Evolutionary conservation across 2,329 filamentous ascomycete genomes (phyloP).

Genomic region (Coniochaeta prunicola): DNA sequence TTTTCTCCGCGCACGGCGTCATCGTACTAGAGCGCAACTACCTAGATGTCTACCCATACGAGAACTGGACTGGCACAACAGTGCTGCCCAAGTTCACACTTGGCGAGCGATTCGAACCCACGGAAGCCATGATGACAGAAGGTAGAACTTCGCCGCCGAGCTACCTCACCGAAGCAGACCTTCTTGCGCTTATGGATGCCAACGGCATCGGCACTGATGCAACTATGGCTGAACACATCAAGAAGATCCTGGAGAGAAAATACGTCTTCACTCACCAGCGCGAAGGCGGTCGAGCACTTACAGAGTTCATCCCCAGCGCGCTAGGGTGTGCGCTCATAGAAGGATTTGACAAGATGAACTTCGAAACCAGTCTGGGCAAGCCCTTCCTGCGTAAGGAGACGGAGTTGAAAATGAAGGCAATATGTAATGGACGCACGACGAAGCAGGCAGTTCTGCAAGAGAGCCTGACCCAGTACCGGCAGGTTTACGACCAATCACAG

Average conservation of each 20-base stretch:
- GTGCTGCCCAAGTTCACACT: conserved; percentile 72
- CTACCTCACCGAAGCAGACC: conserved; percentile 89
- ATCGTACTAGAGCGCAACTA: conserved; percentile 86
- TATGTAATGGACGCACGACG: conserved; percentile 79
- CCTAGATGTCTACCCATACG: conserved; percentile 90
- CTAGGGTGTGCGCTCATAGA: conserved; percentile 87
- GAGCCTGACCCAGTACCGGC: conserved; percentile 78
- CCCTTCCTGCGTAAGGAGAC: conserved; percentile 96
- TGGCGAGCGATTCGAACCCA: conserved; percentile 79
- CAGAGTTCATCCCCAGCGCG: conserved; percentile 88
- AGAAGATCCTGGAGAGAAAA: conserved; percentile 84
- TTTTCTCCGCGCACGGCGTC: conserved; percentile 75
- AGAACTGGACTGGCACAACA: conserved; percentile 87
- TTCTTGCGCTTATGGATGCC: conserved; percentile 95
- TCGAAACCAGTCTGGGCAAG: conserved; percentile 88
- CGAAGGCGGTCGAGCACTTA: conserved; percentile 34
- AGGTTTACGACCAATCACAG: conserved; percentile 76
- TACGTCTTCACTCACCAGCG: conserved; percentile 38
- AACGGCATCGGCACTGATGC: conserved; percentile 98
- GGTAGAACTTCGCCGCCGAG: conserved; percentile 81
- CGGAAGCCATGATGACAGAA: conserved; percentile 80
- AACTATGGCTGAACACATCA: conserved; percentile 98
- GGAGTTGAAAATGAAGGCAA: conserved; percentile 94
- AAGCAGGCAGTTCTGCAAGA: conserved; percentile 70
- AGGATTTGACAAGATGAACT: conserved; percentile 90